Conservation (phyloP, 306 rosid genomes). For the Pterocarpus santalinus region DNA sequence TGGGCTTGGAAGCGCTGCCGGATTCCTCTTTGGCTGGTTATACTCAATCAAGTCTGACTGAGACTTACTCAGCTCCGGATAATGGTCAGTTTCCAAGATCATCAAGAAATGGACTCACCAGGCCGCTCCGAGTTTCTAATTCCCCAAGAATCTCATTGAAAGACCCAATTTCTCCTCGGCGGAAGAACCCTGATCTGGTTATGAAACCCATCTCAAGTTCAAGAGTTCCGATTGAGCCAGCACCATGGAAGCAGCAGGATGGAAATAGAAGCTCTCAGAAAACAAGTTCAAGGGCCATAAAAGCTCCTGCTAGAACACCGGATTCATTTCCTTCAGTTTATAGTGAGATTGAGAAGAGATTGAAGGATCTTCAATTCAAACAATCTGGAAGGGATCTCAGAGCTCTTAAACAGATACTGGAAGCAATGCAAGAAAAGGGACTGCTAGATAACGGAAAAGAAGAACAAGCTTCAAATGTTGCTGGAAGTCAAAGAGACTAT, state of each 20-base stretch:
- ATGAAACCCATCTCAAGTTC: constrained; percentile 83
- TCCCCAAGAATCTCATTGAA: constrained; percentile 61
- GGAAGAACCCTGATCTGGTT: constrained; percentile 68
- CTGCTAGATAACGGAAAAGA: constrained; percentile 65
- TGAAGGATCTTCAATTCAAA: constrained; percentile 82
- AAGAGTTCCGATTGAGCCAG: constrained; percentile 83
- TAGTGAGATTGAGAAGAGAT: constrained; percentile 84
- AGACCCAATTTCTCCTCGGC: constrained; percentile 69
- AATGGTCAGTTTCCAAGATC: constrained; percentile 52
- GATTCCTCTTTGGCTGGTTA: constrained; percentile 56
- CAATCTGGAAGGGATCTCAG: constrained; percentile 92
- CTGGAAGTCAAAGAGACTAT: constrained; percentile 59
- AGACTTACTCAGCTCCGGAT: constrained; percentile 49
- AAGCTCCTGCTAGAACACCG: constrained; percentile 55
- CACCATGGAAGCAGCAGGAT: constrained; percentile 89
- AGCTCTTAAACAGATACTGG: constrained; percentile 88
- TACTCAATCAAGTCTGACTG: constrained; percentile 44
- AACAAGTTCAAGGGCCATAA: constrained; percentile 48
- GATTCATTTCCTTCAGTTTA: constrained; percentile 74
- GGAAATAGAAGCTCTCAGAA: constrained; percentile 67
- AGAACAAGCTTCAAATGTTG: constrained; percentile 60
- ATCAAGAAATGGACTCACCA: constrained; percentile 51
- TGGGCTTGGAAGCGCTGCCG: constrained; percentile 95
- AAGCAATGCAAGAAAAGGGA: constrained; percentile 85
- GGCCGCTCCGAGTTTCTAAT: constrained; percentile 59